Base-by-base conservation (phyloP, 306 rosid genomes). In the Cyamopsis tetragonoloba region DNA sequence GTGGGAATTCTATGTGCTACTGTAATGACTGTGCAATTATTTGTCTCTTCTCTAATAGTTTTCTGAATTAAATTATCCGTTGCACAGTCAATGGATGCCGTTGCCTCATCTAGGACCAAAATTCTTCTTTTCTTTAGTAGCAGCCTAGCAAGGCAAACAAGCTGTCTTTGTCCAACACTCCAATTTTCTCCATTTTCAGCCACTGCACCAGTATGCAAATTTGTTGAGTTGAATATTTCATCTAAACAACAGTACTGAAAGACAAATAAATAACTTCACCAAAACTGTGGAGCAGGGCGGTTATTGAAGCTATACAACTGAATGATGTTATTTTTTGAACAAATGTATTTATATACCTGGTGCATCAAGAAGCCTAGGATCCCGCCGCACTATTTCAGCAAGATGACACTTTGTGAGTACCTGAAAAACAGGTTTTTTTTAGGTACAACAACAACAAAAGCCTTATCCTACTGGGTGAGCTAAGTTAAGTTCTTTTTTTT, bases 91-190 rank as follows among this genome's bases (percentile, higher is more conserved):
- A 92, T 86, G 44, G 98, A 92, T 30, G 98, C 96, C 6, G 98
- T 92, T 19, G 98, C 98, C 75, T 92, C 98, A 46, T 92, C 98
- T 46, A 92, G 82, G 24, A 89, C 96, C 39, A 92, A 79, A 59
- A 89, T 81, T 71, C 73, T 81, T 59, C 93, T 80, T 66, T 81
- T 92, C 83, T 87, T 89, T 34, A 92, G 68, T 26, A 89, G 88
- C 72, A 92, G 74, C 60, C 97, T 79, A 10, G 91, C 96, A n/a
- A 92, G 84, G 69, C 98, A 89, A 67, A 92, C 96, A 44, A 89
- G 96, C 60, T 92, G 98, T 77, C 98, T 83, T 59, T 89, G 98
- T 63, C 96, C 98, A 48, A 87, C 96, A 41, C 98, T 92, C 98
- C 97, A 92, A 74, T 89, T 92, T 68, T 83, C 96, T 66, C 98